A percentile compares a stretch with the other conserved stretches of the same genome.
Evolutionary conservation across 2,329 filamentous ascomycete genomes (phyloP).

Genomic region (Alternaria hordeiaustralica): DNA sequence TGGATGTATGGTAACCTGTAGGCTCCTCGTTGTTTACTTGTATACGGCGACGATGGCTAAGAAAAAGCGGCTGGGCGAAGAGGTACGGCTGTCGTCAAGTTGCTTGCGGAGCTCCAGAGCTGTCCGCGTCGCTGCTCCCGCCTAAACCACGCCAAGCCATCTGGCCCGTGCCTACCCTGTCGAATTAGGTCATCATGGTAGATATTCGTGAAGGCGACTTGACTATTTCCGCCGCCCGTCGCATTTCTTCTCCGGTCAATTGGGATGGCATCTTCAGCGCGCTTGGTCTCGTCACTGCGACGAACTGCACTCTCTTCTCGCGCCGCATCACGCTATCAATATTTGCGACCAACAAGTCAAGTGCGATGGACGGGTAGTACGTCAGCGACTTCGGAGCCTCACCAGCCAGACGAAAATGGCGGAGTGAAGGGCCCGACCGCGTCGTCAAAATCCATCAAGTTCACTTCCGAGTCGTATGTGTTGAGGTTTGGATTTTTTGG

Average conservation of each 20-base stretch:
- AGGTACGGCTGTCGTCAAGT: conserved; percentile 27
- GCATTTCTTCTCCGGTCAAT: conserved; percentile 21
- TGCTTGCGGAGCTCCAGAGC: conserved; percentile 44
- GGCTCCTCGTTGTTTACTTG: neutral
- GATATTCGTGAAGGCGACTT: conserved; percentile 24
- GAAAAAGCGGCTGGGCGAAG: conserved; percentile 13
- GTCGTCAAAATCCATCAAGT: conserved; percentile 63
- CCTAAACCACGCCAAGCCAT: conserved; percentile 42
- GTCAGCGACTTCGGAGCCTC: conserved; percentile 52
- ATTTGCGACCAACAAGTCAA: conserved; percentile 38
- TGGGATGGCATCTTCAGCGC: conserved; percentile 45
- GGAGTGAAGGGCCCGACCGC: conserved; percentile 42
- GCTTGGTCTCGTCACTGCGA: conserved; percentile 43
- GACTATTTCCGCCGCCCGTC: conserved; percentile 27
- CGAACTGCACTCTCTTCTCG: conserved; percentile 38
- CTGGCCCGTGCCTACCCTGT: conserved; percentile 35
- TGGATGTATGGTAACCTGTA: neutral
- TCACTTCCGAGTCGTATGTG: conserved; percentile 77
- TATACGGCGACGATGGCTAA: conserved; percentile 5
- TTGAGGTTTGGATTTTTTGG: neutral
- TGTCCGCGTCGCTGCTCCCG: conserved; percentile 49
- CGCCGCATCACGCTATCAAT: conserved; percentile 26
- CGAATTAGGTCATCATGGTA: conserved; percentile 34
- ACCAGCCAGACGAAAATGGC: conserved; percentile 47
- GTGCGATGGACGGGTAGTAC: conserved; percentile 45